These are phyloP conservation scores for Groenewaldozyma salmanticensis DNA, from an alignment of 805 yeast species.

Conservation along the genomic window DNA sequence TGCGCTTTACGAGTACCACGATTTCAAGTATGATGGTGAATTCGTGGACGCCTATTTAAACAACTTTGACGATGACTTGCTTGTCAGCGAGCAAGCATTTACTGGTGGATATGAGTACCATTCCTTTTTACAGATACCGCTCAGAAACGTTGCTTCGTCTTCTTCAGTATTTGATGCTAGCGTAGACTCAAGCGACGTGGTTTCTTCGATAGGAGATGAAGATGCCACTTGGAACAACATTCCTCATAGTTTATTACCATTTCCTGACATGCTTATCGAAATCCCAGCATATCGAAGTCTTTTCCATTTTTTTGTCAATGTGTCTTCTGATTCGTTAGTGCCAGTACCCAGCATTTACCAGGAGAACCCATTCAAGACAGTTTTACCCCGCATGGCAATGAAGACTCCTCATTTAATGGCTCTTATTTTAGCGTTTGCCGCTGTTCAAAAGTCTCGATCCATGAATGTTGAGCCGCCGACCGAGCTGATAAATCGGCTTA, in stretches of 20 bases:
- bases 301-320: constrained; percentile 52
- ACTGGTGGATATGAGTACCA: constrained; percentile 1
- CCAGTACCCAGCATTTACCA: constrained; percentile 53
- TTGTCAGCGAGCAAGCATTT: constrained; percentile 10
- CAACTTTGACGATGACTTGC: constrained; percentile 9
- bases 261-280: constrained; percentile 51
- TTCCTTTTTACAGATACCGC: constrained; percentile 8
- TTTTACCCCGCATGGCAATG: constrained; percentile 61
- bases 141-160: no score
- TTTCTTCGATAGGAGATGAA: no score
- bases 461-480: constrained; percentile 14
- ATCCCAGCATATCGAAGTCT: constrained; percentile 53
- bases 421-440: constrained; percentile 43
- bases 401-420: constrained; percentile 47
- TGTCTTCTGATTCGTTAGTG: constrained; percentile 51
- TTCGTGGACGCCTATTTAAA: not conserved
- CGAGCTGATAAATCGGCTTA: constrained; percentile 41
- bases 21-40: not conserved
- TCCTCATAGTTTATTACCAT: constrained; percentile 33
- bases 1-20: no score
- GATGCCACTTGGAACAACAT: no score
- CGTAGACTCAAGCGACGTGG: no score
- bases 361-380: constrained; percentile 55
- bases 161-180: no score
- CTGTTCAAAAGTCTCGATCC: constrained; percentile 28